These are phyloP conservation scores for Hypoxylon sp. DNA, from an alignment of 2,329 filamentous ascomycete species.

Conservation along the genomic window DNA sequence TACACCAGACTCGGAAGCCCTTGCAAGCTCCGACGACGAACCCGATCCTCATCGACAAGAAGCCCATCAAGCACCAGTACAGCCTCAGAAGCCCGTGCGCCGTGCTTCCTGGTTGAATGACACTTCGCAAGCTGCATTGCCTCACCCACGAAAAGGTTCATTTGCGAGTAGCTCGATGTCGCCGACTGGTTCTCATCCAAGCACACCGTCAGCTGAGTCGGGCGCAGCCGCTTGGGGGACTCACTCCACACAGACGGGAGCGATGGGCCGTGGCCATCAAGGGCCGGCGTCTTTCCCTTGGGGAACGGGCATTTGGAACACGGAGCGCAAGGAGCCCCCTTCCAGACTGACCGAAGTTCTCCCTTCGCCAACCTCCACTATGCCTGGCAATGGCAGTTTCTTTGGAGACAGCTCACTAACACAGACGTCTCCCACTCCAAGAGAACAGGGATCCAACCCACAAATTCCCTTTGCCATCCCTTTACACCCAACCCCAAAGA, in stretches of 20 bases:
- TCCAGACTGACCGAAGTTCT: slow-evolving; percentile 81
- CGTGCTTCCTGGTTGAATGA: slow-evolving; percentile 91
- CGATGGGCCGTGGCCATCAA: slow-evolving; percentile 65
- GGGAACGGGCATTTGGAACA: slow-evolving; percentile 88
- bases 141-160: slow-evolving; percentile 80
- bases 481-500: slow-evolving; percentile 90
- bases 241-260: slow-evolving; percentile 64
- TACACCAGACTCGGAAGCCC: slow-evolving; percentile 93
- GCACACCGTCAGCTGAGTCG: slow-evolving; percentile 80
- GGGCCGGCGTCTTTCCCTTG: slow-evolving; percentile 73
- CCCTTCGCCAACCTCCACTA: slow-evolving; percentile 79
- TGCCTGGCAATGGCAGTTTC: slow-evolving; percentile 63
- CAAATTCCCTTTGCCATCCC: slow-evolving; percentile 91
- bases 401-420: slow-evolving; percentile 64
- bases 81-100: slow-evolving; percentile 74
- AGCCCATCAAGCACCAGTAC: slow-evolving; percentile 62
- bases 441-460: slow-evolving; percentile 68
- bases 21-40: slow-evolving; percentile 96
- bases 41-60: slow-evolving; percentile 75
- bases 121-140: slow-evolving; percentile 72
- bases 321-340: slow-evolving; percentile 82
- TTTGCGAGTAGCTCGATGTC: slow-evolving; percentile 83
- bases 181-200: slow-evolving; percentile 84
- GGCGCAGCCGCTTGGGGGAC: slow-evolving; percentile 68
- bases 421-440: slow-evolving; percentile 67